Percentiles rank a stretch among this genome's conserved stretches.
Conservation (phyloP, 495 filamentous ascomycete genomes). For the Penicillium riverlandense region DNA sequence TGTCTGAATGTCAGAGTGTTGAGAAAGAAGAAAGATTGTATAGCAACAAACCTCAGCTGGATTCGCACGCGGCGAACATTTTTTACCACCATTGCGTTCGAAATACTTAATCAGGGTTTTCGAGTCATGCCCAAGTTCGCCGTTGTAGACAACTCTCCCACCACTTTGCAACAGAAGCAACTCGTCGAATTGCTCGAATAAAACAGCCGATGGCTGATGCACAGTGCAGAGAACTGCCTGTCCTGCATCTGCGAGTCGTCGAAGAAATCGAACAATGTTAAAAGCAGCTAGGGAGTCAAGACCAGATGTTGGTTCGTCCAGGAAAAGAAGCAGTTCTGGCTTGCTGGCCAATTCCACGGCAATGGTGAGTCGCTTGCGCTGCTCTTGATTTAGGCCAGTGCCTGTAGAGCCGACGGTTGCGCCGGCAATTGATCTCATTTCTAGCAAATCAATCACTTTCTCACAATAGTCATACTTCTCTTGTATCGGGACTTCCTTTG, state of each 20-base stretch:
- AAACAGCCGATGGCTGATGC: constrained; percentile 78
- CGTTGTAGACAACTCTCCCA: constrained; percentile 61
- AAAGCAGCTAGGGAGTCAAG: constrained; percentile 80
- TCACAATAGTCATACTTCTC: constrained; percentile 85
- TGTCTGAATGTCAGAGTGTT: constrained; percentile 1
- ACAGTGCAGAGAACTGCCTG: constrained; percentile 94
- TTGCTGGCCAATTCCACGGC: constrained; percentile 83
- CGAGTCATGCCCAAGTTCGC: constrained; percentile 54
- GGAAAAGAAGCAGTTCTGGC: constrained; percentile 76
- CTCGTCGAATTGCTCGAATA: constrained; percentile 77
- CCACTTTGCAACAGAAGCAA: constrained; percentile 57
- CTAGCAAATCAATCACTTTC: constrained; percentile 68
- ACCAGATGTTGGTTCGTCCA: constrained; percentile 87
- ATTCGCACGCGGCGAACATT: constrained; percentile 53
- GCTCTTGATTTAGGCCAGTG: constrained; percentile 74
- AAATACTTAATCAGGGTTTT: constrained; percentile 44
- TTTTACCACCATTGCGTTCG: constrained; percentile 44
- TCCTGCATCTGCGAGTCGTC: constrained; percentile 72
- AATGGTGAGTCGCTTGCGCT: constrained; percentile 85
- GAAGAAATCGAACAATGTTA: constrained; percentile 83
- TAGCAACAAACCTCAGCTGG: constrained; percentile 54
- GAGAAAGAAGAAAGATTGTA: too few relatives aligned
- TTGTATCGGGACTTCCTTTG: constrained; percentile 53
- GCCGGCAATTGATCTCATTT: constrained; percentile 78
- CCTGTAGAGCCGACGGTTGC: constrained; percentile 74